Evolutionary conservation across 1,284 basidiomycete species (phyloP), one percentile per base, ranked within the genome.

Genomic region (Sporisorium iseilematis-ciliati): DNA sequence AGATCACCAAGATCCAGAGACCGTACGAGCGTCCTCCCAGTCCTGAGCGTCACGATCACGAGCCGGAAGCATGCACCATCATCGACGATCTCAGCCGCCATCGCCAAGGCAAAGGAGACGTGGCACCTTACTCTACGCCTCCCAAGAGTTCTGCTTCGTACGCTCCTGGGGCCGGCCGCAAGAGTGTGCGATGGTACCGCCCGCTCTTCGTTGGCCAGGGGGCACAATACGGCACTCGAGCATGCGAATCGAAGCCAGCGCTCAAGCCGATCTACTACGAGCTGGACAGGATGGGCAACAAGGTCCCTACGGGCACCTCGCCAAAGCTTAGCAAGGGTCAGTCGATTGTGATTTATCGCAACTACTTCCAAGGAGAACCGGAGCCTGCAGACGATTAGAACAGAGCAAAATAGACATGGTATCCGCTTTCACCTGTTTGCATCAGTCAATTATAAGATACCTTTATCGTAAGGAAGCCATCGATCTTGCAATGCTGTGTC

Each of bases 11-110:
- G 43, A 46, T 75, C 12, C 72, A 75, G 41, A 41, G 66, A 31
- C 72, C 72, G 7, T 75, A 69, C 57, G 72, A 75, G 53, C 54
- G 72, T 18, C 72, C 72, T 7, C 72, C 72, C 16, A 75, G 72
- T 14, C 72, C 72, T 18, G 72, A 75, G 2, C 72, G 63, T 42
- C 72, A 75, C 40, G 72, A 65, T 33, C 72, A 75, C 35, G 72
- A 75, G 35, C 72, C 72, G 2, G 72, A 75, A 12, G 72, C 72
- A 20, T 75, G 72, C 45, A 64, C 55, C 25, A 75, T 75, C 54
- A 59, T 59, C 18, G 66, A 75, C 41, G 72, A 75, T 18, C 26
- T 58, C 12, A 46, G 66, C 57, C 59, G 59, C n/a, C 72, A 75
- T 31, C 58, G 72, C 16, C 55, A 63, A 35, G 72, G 66, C 21